phyloP scores from a whole-genome alignment of 169 alveolate genomes.

The Babesia caballi region DNA sequence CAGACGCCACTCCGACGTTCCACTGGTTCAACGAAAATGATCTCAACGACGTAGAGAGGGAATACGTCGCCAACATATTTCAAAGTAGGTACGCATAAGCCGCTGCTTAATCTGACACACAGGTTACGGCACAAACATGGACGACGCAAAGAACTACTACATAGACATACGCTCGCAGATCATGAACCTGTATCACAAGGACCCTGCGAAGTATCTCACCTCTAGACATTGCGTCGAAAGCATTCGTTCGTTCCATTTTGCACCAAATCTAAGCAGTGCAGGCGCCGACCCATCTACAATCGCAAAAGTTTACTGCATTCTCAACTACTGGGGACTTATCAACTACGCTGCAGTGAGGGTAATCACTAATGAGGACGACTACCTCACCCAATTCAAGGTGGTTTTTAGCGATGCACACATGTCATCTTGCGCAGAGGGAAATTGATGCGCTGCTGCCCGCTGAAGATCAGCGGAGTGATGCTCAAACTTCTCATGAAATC shows the following conservation, averaged over 20 bases:
- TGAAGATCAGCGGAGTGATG: too few relatives aligned
- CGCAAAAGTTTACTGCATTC: conserved; percentile 64
- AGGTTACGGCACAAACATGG: conserved; percentile 16
- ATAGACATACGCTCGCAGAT: conserved; percentile 50
- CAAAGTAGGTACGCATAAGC: background rate
- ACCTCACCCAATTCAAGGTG: background rate
- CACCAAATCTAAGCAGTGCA: background rate
- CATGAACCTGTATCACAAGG: conserved; percentile 45
- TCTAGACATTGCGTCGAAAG: conserved; percentile 61
- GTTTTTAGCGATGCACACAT: background rate
- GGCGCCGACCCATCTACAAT: conserved; percentile 73
- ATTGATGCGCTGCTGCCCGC: background rate
- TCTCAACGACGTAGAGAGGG: conserved; percentile 30
- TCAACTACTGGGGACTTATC: conserved; percentile 79
- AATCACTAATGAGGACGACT: background rate
- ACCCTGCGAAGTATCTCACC: conserved; percentile 56
- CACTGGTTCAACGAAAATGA: conserved; percentile 29
- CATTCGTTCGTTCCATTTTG: background rate
- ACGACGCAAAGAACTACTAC: conserved; percentile 18
- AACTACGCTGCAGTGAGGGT: conserved; percentile 69
- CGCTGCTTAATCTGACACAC: background rate
- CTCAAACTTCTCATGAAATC: too few relatives aligned
- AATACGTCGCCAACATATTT: conserved; percentile 32
- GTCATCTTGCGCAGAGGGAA: background rate
- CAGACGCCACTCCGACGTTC: background rate